phyloP scores from a whole-genome alignment of 129 eudicot species.

The Chrysanthemum lavandulifolium region DNA sequence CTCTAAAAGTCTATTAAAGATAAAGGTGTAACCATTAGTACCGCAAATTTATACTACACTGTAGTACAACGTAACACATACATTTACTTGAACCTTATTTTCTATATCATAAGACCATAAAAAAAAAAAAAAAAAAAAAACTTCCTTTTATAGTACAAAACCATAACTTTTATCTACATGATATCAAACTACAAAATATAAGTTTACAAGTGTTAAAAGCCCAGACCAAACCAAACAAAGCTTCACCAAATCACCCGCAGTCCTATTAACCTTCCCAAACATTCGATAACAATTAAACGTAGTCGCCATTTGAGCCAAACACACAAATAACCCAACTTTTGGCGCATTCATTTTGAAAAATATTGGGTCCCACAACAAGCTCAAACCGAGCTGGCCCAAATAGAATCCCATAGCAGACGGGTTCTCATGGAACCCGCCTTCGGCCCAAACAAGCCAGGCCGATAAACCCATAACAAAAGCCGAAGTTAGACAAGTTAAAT shows the following conservation, averaged over 20 bases:
- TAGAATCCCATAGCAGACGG: slow-evolving; percentile 51
- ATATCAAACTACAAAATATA: slow-evolving; percentile 38
- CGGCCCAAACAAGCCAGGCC: slow-evolving; percentile 94
- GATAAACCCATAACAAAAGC: slow-evolving; percentile 61
- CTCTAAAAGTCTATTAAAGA: no score
- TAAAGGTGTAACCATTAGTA: no score
- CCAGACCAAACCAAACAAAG: slow-evolving; percentile 70
- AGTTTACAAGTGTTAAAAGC: slow-evolving; percentile 53
- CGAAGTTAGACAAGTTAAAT: slow-evolving; percentile 41
- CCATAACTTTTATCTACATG: neutral
- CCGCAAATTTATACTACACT: no score
- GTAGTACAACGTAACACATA: no score
- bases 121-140: neutral
- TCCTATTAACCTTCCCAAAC: slow-evolving; percentile 54
- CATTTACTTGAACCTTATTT: no score
- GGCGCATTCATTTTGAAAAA: slow-evolving; percentile 55
- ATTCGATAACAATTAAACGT: slow-evolving; percentile 41
- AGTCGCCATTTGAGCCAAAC: slow-evolving; percentile 50
- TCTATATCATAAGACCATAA: no score
- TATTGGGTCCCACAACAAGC: slow-evolving; percentile 75
- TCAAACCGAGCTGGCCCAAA: slow-evolving; percentile 54
- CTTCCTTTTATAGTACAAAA: neutral
- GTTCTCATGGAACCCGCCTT: slow-evolving; percentile 66
- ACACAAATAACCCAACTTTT: slow-evolving; percentile 52
- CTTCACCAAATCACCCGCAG: slow-evolving; percentile 75